phyloP scores from a whole-genome alignment of 345 rosid genomes.

The Toxicodendron radicans region DNA sequence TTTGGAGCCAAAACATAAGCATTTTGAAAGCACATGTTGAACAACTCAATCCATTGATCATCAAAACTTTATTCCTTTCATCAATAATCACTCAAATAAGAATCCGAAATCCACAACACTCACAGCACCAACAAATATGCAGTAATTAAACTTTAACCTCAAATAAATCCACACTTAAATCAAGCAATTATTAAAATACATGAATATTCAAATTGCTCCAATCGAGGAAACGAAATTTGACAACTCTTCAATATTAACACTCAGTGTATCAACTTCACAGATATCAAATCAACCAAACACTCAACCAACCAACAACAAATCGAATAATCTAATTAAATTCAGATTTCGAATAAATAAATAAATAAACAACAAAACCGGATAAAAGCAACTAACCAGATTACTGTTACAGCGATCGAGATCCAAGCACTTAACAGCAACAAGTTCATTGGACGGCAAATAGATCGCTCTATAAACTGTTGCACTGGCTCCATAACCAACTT shows the following conservation, averaged over 20 bases:
- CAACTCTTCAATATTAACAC: not conserved
- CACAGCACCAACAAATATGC: not conserved
- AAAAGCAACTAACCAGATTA: conserved; percentile 66
- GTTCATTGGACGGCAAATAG: conserved; percentile 75
- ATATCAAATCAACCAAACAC: conserved; percentile 20
- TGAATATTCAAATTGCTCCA: not conserved
- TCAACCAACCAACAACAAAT: conserved; percentile 6
- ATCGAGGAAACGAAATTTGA: not conserved
- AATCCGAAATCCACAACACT: not conserved
- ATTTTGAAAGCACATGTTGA: not conserved
- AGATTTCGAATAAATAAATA: not conserved
- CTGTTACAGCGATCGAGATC: conserved; percentile 99
- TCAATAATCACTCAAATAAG: not conserved
- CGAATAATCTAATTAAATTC: not conserved
- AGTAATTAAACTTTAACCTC: not conserved
- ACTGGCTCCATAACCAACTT: conserved; percentile 92
- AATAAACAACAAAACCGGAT: conserved; percentile 2
- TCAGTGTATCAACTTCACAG: not conserved
- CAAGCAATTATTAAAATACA: not conserved
- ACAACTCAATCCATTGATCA: not conserved
- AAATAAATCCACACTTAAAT: not conserved
- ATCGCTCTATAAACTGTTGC: conserved; percentile 93
- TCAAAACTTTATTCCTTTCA: not conserved
- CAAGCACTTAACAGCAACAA: conserved; percentile 91
- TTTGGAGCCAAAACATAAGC: not conserved